These are phyloP conservation scores for Epichloe bromicola DNA, from an alignment of 2,329 filamentous ascomycete species.

Conservation along the genomic window DNA sequence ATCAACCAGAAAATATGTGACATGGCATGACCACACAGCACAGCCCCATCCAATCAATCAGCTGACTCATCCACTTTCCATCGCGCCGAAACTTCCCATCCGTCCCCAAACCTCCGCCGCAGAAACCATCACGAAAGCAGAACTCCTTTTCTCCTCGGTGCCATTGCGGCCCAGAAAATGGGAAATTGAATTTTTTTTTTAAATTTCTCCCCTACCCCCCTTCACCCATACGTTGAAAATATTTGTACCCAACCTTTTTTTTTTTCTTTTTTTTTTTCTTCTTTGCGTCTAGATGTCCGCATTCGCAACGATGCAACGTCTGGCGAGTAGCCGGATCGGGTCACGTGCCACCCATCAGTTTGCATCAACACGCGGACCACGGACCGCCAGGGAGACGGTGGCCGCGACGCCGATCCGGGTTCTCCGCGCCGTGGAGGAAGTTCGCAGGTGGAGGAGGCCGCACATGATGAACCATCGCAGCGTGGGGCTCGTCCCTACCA, in stretches of 20 bases:
- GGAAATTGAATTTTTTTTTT: neutral
- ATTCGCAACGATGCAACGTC: neutral
- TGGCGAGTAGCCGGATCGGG: neutral
- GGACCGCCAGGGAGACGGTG: constrained; percentile 29
- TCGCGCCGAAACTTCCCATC: neutral
- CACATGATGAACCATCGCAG: constrained; percentile 54
- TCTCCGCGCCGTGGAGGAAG: constrained; percentile 59
- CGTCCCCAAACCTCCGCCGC: constrained; percentile 34
- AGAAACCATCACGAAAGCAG: constrained; percentile 29
- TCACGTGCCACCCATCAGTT: neutral
- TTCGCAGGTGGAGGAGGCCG: constrained; percentile 57
- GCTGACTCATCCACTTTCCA: constrained; percentile 6
- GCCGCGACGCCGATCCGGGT: constrained; percentile 51
- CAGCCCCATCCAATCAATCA: neutral
- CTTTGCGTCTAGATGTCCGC: too few species aligned
- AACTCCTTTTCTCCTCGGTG: neutral
- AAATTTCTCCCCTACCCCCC: neutral
- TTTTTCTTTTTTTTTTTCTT: too few species aligned
- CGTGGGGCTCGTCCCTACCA: constrained; percentile 86
- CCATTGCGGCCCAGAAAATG: neutral
- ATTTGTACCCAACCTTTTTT: too few species aligned
- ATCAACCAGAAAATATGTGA: too few species aligned
- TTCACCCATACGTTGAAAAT: too few species aligned
- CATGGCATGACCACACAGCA: too few species aligned
- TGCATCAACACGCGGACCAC: constrained; percentile 11